Evolutionary conservation across 2,329 filamentous ascomycete genomes (phyloP).

Genomic region (Aspergillus puulaauensis): DNA sequence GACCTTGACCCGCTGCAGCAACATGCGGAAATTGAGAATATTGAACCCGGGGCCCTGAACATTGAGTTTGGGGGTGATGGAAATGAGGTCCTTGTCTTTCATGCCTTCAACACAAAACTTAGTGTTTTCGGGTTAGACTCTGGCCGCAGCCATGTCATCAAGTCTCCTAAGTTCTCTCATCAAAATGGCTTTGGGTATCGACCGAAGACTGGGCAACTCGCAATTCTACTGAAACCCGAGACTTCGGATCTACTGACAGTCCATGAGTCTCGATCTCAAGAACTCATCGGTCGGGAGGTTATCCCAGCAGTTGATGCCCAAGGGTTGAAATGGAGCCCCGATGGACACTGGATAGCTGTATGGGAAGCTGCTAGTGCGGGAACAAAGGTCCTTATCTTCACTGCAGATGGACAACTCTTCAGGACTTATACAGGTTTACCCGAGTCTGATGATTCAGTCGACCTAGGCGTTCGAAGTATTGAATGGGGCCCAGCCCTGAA

Average conservation of each 20-base stretch:
- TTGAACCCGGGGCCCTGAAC: conserved; percentile 36
- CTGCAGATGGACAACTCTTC: conserved; percentile 60
- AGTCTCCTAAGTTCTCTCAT: conserved; percentile 40
- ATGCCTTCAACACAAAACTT: conserved; percentile 41
- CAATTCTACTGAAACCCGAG: conserved; percentile 41
- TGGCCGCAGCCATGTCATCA: conserved; percentile 39
- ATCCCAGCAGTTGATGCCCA: conserved; percentile 57
- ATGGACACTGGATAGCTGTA: conserved; percentile 59
- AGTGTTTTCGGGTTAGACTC: conserved; percentile 36
- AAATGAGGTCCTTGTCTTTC: conserved; percentile 40
- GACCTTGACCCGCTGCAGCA: conserved; percentile 36
- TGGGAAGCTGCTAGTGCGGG: conserved; percentile 56
- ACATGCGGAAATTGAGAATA: conserved; percentile 41
- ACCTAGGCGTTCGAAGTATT: conserved; percentile 52
- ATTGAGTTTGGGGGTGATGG: conserved; percentile 39
- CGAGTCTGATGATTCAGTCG: conserved; percentile 38
- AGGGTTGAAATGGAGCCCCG: conserved; percentile 59
- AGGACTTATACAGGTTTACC: conserved; percentile 49
- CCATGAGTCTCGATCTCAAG: conserved; percentile 36
- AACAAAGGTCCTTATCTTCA: conserved; percentile 55
- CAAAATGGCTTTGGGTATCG: conserved; percentile 39
- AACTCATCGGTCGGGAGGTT: conserved; percentile 32
- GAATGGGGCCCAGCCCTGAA: conserved; percentile 49
- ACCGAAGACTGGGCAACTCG: conserved; percentile 40
- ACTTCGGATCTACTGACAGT: conserved; percentile 39